Evolutionary conservation across 2,329 filamentous ascomycete genomes (phyloP), one percentile per base, ranked within the genome.

Genomic region (Atkinsonella hypoxylon): DNA sequence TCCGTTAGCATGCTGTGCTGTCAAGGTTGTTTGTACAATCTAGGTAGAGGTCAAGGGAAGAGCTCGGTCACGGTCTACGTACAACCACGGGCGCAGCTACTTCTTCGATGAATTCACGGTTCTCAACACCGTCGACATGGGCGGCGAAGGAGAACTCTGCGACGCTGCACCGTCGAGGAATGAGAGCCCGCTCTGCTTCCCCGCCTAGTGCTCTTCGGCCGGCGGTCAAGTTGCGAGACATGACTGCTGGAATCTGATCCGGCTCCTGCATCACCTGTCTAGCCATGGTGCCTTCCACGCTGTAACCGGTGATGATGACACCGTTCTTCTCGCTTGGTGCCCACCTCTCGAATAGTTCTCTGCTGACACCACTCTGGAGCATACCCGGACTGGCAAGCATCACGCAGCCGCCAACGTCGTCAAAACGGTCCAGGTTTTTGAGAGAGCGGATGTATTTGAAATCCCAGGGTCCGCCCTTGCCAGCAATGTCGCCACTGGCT

Each of bases 381-480:
- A 98, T 97, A 82, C 93, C 93, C 0, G 93, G 93, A 59, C 87
- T 94, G 5, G 93, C 93, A 49, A 98, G 81, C 88, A 98, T 97
- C 49, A 98, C 90, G 64, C 93, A 97, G 8, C 88, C 83, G 42
- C 91, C 93, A 11, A 96, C 81, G 67, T 98, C 93, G 61, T 98
- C 93, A 62, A 98, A 98, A 10, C 91, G 82, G 62, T 98, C 93
- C 4, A 98, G 77, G 57, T 85, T 94, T 66, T 95, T 94, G 55
- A 98, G 74, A 47, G 88, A 91, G 51, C 93, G 82, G 51, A 98
- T 91, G 62, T 86, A 95, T 58, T 88, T 88, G 70, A 98, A 97
- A 61, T 98, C 93, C 90, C 93, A 98, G 0, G 93, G 93, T 0
- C 87, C 87, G 36, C 87, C 90, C 61, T 87, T 90, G 8, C 81